Percentiles rank a stretch among this genome's conserved stretches.
Evolutionary conservation across 176 grass and related monocot genomes (phyloP).

Genomic region (Musa acuminata): DNA sequence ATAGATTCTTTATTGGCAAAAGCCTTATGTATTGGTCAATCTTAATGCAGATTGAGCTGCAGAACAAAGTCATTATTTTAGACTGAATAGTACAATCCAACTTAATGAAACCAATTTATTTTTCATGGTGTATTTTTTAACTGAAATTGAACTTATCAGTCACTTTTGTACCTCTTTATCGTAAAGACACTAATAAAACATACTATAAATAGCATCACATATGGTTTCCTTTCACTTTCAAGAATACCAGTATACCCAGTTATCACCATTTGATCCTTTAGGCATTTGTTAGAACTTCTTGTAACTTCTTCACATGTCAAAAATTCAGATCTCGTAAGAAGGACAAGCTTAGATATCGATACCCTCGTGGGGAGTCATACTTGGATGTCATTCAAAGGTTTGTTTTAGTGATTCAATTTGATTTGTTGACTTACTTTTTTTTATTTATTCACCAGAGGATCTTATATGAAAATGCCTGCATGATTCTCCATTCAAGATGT

Average conservation of each 20-base stretch:
- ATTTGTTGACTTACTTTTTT: background rate
- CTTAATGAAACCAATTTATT: background rate
- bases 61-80: background rate
- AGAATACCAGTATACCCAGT: background rate
- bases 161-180: background rate
- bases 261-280: background rate
- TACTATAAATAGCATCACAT: background rate
- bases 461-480: background rate
- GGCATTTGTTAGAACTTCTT: background rate
- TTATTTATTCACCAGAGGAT: no score
- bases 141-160: background rate
- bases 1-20: no score
- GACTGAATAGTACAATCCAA: background rate
- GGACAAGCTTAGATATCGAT: slow-evolving; percentile 93
- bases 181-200: no score
- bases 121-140: background rate
- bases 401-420: slow-evolving; percentile 4
- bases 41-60: no score
- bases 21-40: no score
- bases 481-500: background rate
- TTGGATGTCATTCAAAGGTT: slow-evolving; percentile 97
- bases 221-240: background rate
- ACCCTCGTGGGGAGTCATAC: slow-evolving; percentile 94
- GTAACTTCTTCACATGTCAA: background rate
- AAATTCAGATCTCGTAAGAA: slow-evolving; percentile 57